Evolutionary conservation across 306 rosid species (phyloP).

Genomic region (Pyrus pyrifolia): DNA sequence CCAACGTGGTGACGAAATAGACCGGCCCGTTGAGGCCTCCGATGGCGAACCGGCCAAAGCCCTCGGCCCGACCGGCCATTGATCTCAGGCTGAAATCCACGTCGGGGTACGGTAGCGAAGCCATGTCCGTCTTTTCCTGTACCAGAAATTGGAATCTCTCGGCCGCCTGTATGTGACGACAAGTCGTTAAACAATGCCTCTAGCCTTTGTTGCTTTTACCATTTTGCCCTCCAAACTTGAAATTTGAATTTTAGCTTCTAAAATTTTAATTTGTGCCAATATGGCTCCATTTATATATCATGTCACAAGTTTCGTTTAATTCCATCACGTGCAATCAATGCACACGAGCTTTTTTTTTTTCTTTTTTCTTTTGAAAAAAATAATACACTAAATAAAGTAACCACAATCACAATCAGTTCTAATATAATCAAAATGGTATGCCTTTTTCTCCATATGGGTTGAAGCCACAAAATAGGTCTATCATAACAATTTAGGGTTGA

Average conservation of each 20-base stretch:
- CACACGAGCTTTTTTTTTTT: too few relatives aligned
- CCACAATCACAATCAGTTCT: too few relatives aligned
- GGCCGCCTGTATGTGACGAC: neutral
- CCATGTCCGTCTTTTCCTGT: conserved; percentile 22
- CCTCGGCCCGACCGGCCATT: conserved; percentile 54
- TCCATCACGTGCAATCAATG: too few relatives aligned
- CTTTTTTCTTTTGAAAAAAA: too few relatives aligned
- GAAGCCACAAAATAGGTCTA: too few relatives aligned
- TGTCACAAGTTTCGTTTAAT: too few relatives aligned
- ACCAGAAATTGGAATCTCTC: neutral
- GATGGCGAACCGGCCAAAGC: conserved; percentile 47
- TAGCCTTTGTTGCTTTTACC: neutral
- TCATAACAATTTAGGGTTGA: too few relatives aligned
- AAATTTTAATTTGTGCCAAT: neutral
- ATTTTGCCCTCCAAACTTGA: neutral
- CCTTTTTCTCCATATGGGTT: too few relatives aligned
- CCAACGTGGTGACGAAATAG: conserved; percentile 48
- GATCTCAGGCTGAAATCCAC: conserved; percentile 45
- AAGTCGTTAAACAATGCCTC: neutral
- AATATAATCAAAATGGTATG: too few relatives aligned
- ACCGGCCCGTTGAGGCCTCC: conserved; percentile 56
- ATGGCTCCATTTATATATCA: neutral
- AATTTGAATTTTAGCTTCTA: neutral
- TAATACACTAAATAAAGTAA: too few relatives aligned
- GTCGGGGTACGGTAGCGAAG: conserved; percentile 46